These are phyloP conservation scores for Colletotrichum abscissum DNA, from an alignment of 2,329 filamentous ascomycete species.

Conservation along the genomic window DNA sequence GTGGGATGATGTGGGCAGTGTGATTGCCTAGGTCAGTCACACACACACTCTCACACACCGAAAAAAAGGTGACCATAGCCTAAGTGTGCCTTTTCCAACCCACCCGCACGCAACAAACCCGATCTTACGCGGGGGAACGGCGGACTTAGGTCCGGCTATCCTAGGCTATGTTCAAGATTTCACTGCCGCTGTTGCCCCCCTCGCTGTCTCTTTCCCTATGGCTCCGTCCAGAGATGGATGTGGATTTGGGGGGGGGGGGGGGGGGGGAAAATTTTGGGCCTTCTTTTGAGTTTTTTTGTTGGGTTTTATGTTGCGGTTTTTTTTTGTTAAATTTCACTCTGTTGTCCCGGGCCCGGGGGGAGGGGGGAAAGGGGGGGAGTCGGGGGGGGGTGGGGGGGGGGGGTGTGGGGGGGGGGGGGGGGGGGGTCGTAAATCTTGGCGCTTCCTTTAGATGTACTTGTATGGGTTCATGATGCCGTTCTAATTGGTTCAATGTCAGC, in stretches of 20 bases:
- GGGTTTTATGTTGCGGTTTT: too few species aligned
- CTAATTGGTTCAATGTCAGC: constrained; percentile 55
- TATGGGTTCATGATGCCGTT: constrained; percentile 99
- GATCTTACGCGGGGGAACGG: neutral
- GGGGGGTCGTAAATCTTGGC: constrained; percentile 13
- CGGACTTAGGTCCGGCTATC: neutral
- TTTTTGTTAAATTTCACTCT: too few species aligned
- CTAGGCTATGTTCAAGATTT: neutral
- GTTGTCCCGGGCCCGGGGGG: too few species aligned
- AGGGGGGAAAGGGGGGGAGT: too few species aligned
- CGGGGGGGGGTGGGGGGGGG: too few species aligned
- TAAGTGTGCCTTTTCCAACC: neutral
- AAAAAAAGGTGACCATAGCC: neutral
- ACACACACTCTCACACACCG: neutral
- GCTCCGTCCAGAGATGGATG: neutral
- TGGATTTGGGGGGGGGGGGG: neutral
- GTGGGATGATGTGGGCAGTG: neutral
- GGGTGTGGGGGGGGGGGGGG: too few species aligned
- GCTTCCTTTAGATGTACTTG: constrained; percentile 79
- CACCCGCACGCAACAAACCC: neutral
- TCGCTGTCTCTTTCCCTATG: neutral
- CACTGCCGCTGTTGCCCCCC: neutral
- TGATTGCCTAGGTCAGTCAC: constrained; percentile 8
- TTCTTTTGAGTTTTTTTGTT: too few species aligned
- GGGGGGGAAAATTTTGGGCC: too few species aligned